Percentiles rank a stretch among this genome's conserved stretches.
Evolutionary conservation across 305 asterid genomes (phyloP).

Genomic region (Fraxinus velutina): DNA sequence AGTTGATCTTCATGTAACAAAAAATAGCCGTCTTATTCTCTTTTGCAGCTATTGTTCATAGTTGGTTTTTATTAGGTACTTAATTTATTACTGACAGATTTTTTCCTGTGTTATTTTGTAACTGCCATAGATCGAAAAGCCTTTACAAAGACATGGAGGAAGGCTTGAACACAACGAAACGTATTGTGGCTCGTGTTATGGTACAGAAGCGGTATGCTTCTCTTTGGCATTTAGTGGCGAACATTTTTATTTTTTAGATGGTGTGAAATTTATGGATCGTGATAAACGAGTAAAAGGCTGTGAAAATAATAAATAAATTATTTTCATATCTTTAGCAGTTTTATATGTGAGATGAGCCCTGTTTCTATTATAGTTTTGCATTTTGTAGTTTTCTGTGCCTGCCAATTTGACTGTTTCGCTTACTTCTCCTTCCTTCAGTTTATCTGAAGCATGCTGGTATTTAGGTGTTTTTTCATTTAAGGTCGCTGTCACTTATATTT

Average conservation of each 20-base stretch:
- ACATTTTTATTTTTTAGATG: neutral
- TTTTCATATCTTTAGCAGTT: neutral
- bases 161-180: constrained; percentile 93
- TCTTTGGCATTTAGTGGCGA: constrained; percentile 5
- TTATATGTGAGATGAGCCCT: neutral
- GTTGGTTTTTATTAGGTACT: neutral
- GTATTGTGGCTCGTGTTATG: constrained; percentile 95
- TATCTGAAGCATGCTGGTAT: neutral
- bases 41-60: neutral
- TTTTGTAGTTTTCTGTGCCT: neutral
- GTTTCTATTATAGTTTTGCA: neutral
- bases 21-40: neutral
- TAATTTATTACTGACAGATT: constrained; percentile 22
- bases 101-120: constrained; percentile 1
- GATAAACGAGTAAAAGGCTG: neutral
- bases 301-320: neutral
- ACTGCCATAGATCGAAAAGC: constrained; percentile 60
- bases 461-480: constrained; percentile 10
- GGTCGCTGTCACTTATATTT: constrained; percentile 17
- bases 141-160: constrained; percentile 95
- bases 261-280: neutral
- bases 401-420: neutral
- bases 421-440: neutral
- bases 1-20: neutral
- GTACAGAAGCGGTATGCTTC: constrained; percentile 77